Base-by-base conservation (phyloP, 106 monocot species). In the Apostasia shenzhenica region DNA sequence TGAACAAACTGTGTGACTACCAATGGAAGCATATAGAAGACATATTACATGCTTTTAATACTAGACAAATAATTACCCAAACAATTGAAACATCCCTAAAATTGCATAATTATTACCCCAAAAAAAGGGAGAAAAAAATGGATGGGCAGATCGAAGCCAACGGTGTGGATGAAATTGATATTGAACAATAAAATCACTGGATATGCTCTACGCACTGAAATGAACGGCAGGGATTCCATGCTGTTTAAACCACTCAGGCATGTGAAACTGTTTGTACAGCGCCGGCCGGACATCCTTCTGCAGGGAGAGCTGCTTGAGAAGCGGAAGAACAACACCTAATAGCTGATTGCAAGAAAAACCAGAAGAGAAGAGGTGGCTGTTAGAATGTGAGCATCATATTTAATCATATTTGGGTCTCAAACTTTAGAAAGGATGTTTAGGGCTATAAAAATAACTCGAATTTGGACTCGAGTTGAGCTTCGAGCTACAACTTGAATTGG, bases 201-300 rank as follows among this genome's bases (percentile, higher is more conserved):
- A 5, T 8, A 50, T 5, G 1, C 48, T 48, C 2, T 65, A 64
- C 48, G 46, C 65, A 2, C 14, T 48, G 48, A 4, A 4, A 48
- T 26, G 26, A 65, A 48, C 46, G 14, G 55, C 7, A 53, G 85
- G 90, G 70, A 90, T 81, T 38, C 90, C 90, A 43, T 85, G 90
- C 60, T 90, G 73, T 59, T 86, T 68, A 74, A 90, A 86, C 90
- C 90, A 90, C 39, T 90, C 90, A 0, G 83, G 85, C 85, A 90
- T 90, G 83, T 79, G 86, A 79, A 83, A 90, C 41, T 67, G 83
- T 59, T 90, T 86, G 45, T 83, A 53, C n/a, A 90, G 61, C 8
- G 76, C 68, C 46, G 90, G 90, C 67, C 90, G 75, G 6, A 90
- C 90, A 74, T 90, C 90, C 14, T 86, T 81, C 73, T 86, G 79